Percentiles rank a stretch among this genome's conserved stretches.
phyloP scores from a whole-genome alignment of 371 early-diverging fungal genomes.

The Syncephalastrum contaminatum region DNA sequence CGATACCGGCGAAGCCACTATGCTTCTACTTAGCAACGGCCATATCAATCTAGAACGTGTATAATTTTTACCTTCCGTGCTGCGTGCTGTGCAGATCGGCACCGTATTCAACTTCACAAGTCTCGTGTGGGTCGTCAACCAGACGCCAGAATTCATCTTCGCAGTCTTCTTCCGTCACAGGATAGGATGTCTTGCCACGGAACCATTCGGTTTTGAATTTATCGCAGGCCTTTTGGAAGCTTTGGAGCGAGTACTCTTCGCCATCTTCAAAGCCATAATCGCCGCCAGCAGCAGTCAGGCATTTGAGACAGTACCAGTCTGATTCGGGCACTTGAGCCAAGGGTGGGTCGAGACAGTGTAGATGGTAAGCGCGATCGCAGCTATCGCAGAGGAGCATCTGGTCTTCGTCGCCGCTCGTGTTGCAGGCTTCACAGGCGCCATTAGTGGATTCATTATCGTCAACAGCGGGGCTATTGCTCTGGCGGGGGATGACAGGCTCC shows the following conservation, averaged over 20 bases:
- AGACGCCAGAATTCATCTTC: slow-evolving; percentile 96
- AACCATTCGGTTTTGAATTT: slow-evolving; percentile 83
- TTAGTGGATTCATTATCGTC: not conserved
- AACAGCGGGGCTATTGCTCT: slow-evolving; percentile 1
- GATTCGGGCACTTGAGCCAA: slow-evolving; percentile 62
- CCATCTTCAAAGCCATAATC: slow-evolving; percentile 95
- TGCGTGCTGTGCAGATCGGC: slow-evolving; percentile 91
- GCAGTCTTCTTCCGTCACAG: slow-evolving; percentile 75
- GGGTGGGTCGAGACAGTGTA: slow-evolving; percentile 77
- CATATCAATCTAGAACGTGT: not conserved
- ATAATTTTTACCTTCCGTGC: slow-evolving; percentile 81
- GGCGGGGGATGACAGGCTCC: slow-evolving; percentile 10
- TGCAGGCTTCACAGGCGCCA: slow-evolving; percentile 62
- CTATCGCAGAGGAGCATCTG: slow-evolving; percentile 83
- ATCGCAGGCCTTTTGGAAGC: slow-evolving; percentile 80
- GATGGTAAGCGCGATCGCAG: slow-evolving; percentile 84
- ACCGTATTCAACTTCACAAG: slow-evolving; percentile 94
- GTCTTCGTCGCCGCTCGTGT: slow-evolving; percentile 55
- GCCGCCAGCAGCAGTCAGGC: slow-evolving; percentile 73
- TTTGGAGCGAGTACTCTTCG: slow-evolving; percentile 70
- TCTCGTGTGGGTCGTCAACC: slow-evolving; percentile 82
- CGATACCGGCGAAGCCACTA: slow-evolving; percentile 20
- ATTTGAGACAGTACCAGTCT: slow-evolving; percentile 90
- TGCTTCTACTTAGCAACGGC: not conserved
- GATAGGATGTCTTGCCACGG: slow-evolving; percentile 24